Percentiles rank a stretch among this genome's conserved stretches.
Evolutionary conservation across 495 filamentous ascomycete species (phyloP).

Genomic region (Massariosphaeria phaeospora): DNA sequence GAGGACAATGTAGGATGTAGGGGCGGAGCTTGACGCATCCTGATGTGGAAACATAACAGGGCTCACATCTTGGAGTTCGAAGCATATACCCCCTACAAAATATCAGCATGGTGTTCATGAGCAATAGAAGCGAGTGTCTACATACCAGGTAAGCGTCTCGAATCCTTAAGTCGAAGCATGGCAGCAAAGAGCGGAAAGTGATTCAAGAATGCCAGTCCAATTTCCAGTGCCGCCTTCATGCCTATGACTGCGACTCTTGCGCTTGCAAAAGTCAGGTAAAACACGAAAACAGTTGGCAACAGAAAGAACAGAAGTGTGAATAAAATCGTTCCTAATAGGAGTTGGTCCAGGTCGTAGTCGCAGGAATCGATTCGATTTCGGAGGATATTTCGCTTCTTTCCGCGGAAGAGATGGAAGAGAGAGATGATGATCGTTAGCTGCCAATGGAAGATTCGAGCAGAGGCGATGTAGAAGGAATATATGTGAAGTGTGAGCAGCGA

Average conservation of each 20-base stretch:
- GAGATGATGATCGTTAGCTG: constrained; percentile 94
- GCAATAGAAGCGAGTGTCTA: constrained; percentile 8
- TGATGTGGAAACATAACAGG: constrained; percentile 33
- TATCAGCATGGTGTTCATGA: constrained; percentile 1
- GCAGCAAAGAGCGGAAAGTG: constrained; percentile 97
- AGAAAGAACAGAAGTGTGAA: constrained; percentile 96
- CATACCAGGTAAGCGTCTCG: constrained; percentile 75
- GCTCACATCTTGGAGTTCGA: constrained; percentile 77
- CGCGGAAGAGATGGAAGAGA: constrained; percentile 94
- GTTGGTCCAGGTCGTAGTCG: constrained; percentile 97
- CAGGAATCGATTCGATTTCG: constrained; percentile 97
- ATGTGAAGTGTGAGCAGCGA: constrained; percentile 92
- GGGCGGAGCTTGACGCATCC: constrained; percentile 28
- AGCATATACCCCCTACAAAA: constrained; percentile 71
- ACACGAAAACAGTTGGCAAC: constrained; percentile 88
- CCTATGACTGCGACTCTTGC: constrained; percentile 93
- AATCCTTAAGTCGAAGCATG: constrained; percentile 95
- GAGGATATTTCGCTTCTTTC: constrained; percentile 95
- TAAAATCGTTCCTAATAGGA: constrained; percentile 91
- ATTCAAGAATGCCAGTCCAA: constrained; percentile 85
- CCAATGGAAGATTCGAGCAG: constrained; percentile 96
- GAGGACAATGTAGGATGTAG: constrained; percentile 66
- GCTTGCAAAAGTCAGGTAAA: constrained; percentile 92
- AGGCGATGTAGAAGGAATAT: constrained; percentile 95
- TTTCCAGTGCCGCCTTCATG: constrained; percentile 84